Evolutionary conservation across 2,329 filamentous ascomycete species (phyloP).

Genomic region (Xylariaceae sp.): DNA sequence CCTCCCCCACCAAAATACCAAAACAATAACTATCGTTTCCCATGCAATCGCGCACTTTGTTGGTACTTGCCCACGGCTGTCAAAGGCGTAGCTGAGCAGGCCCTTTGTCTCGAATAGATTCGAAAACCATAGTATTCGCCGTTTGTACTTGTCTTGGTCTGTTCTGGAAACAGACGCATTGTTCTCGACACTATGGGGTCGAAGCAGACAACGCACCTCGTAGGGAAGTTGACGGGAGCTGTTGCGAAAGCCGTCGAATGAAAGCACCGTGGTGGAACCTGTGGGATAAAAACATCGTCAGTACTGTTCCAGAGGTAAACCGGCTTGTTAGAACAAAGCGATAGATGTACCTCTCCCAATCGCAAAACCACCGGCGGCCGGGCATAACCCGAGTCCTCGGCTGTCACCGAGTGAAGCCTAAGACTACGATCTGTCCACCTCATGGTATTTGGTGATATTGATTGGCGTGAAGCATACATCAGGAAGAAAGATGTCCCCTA

Average conservation of each 20-base stretch:
- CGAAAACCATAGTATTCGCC: background rate
- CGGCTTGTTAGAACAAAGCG: constrained; percentile 11
- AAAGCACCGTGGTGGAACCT: background rate
- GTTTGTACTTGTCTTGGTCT: background rate
- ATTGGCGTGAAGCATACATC: constrained; percentile 27
- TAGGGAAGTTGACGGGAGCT: background rate
- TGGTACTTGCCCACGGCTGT: background rate
- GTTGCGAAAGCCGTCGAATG: background rate
- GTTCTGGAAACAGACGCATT: constrained; percentile 19
- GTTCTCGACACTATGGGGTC: constrained; percentile 16
- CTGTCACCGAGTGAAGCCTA: constrained; percentile 2
- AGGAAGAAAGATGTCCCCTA: constrained; percentile 27
- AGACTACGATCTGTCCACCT: background rate
- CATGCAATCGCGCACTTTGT: constrained; percentile 17
- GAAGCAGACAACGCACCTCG: background rate
- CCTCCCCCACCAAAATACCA: background rate
- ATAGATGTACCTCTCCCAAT: background rate
- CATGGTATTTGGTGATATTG: constrained; percentile 6
- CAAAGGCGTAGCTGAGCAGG: background rate
- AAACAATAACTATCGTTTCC: constrained; percentile 16
- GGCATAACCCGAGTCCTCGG: constrained; percentile 6
- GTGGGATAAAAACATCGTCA: background rate
- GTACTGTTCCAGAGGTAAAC: background rate
- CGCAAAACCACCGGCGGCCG: constrained; percentile 4
- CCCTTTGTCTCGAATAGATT: constrained; percentile 20